Conservation (phyloP, 2,329 filamentous ascomycete species). For the Colletotrichum simmondsii region DNA sequence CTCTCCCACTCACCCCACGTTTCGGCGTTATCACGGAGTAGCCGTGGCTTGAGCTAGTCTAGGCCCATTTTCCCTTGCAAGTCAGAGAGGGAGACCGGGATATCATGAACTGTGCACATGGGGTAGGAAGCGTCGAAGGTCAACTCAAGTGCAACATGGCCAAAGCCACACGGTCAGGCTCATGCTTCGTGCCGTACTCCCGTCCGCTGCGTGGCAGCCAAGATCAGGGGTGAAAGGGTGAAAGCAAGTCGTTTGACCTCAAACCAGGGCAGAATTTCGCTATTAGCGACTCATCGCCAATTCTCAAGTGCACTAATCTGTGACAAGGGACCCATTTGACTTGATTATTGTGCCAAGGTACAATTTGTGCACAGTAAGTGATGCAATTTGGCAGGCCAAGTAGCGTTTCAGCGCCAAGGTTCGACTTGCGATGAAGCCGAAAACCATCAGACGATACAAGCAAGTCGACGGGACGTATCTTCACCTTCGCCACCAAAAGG, state of each 20-base stretch:
- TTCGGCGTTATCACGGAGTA: neutral
- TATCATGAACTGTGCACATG: neutral
- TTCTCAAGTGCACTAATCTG: neutral
- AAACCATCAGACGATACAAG: neutral
- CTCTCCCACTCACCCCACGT: neutral
- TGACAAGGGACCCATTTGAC: neutral
- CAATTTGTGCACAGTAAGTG: neutral
- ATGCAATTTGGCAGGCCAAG: neutral
- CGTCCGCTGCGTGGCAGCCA: neutral
- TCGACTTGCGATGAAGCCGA: neutral
- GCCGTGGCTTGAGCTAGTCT: neutral
- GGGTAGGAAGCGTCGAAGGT: neutral
- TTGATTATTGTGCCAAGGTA: neutral
- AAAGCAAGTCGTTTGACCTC: neutral
- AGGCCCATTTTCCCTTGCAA: neutral
- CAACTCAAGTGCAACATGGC: neutral
- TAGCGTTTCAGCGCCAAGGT: neutral
- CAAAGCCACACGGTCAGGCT: neutral
- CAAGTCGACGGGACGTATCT: neutral
- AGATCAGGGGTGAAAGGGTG: neutral
- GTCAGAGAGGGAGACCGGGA: neutral
- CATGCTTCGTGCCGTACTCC: neutral
- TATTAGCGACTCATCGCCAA: neutral
- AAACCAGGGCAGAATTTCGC: neutral
- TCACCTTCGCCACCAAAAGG: neutral